Evolutionary conservation across 1,284 basidiomycete genomes (phyloP).

Genomic region (Phellinidium pouzarii): DNA sequence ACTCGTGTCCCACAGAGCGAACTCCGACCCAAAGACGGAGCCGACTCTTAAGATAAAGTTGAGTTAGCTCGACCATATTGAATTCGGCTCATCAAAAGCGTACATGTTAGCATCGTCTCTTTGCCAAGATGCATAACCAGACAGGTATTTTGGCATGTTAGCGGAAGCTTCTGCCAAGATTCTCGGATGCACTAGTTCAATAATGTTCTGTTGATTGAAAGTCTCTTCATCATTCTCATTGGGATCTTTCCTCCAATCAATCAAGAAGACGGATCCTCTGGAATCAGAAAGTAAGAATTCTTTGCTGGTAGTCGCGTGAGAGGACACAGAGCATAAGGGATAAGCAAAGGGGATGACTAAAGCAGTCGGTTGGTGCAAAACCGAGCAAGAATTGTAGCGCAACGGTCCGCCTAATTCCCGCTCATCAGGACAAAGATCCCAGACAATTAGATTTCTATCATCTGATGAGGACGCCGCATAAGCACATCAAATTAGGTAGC

Average conservation of each 20-base stretch:
- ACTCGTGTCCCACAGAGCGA: conserved; percentile 68
- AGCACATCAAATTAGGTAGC: not conserved
- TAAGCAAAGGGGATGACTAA: conserved; percentile 67
- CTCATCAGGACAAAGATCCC: conserved; percentile 58
- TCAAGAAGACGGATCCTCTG: conserved; percentile 63
- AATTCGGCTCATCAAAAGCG: conserved; percentile 27
- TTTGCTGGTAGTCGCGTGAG: conserved; percentile 68
- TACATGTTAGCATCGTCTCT: conserved; percentile 63
- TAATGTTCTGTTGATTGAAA: conserved; percentile 53
- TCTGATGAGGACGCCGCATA: conserved; percentile 34
- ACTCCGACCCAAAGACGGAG: conserved; percentile 59
- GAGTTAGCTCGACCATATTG: not conserved
- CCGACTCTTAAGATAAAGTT: conserved; percentile 48
- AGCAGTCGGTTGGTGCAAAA: conserved; percentile 55
- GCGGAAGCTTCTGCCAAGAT: conserved; percentile 47
- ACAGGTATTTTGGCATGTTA: conserved; percentile 40
- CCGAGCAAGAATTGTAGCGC: conserved; percentile 22
- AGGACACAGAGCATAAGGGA: conserved; percentile 56
- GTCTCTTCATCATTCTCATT: conserved; percentile 43
- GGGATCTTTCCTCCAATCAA: conserved; percentile 72
- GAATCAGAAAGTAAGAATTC: conserved; percentile 71
- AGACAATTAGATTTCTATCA: conserved; percentile 76
- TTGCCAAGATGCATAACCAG: conserved; percentile 62
- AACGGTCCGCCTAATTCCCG: not conserved
- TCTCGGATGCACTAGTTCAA: conserved; percentile 67